Evolutionary conservation across 2,329 filamentous ascomycete genomes (phyloP).

Genomic region (Nannizzia gypsea): DNA sequence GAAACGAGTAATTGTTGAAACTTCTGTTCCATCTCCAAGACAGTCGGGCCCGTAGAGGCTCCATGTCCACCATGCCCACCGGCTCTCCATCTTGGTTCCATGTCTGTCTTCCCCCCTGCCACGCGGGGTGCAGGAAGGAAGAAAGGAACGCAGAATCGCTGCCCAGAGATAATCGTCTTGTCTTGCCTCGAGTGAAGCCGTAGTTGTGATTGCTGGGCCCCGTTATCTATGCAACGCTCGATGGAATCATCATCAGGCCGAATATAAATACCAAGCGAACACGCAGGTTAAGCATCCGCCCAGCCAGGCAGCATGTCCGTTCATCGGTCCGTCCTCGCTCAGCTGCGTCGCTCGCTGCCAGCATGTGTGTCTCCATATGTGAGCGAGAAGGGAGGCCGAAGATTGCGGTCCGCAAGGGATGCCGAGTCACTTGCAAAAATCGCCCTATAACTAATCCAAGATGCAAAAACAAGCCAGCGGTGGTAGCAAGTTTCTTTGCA

Average conservation of each 20-base stretch:
- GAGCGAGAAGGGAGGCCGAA: background rate
- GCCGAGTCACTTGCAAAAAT: background rate
- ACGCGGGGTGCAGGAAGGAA: background rate
- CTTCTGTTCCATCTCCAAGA: background rate
- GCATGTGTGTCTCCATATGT: background rate
- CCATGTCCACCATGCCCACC: background rate
- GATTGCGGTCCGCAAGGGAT: background rate
- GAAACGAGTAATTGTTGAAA: background rate
- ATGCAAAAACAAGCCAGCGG: background rate
- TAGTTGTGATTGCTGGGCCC: too few relatives aligned
- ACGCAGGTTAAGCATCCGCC: constrained; percentile 1
- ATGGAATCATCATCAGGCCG: background rate
- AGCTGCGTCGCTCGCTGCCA: background rate
- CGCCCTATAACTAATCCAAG: background rate
- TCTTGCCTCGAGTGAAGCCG: background rate
- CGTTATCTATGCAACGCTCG: background rate
- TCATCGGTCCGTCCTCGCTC: background rate
- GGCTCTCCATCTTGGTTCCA: background rate
- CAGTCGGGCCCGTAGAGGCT: background rate
- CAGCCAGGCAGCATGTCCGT: background rate
- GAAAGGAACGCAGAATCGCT: background rate
- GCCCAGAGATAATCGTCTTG: background rate
- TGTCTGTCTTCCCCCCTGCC: background rate
- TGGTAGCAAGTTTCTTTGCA: background rate
- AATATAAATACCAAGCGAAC: background rate